A percentile compares a stretch with the other conserved stretches of the same genome.
phyloP scores from a whole-genome alignment of 805 yeast genomes.

The Kodamaea restingae region DNA sequence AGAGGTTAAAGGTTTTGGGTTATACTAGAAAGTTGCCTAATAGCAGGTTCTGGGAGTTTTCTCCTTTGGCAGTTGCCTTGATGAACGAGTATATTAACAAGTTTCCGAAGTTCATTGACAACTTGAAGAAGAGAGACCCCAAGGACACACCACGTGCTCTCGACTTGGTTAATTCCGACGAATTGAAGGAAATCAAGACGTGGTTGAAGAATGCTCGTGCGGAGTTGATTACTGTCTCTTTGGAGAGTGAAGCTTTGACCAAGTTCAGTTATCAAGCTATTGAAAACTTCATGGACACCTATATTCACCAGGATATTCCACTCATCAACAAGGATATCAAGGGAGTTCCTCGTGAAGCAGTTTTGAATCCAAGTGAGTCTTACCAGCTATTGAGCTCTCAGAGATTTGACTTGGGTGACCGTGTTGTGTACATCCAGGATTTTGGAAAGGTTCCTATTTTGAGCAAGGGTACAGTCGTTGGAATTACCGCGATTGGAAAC shows the following conservation, averaged over 20 bases:
- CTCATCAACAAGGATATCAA: slow-evolving; percentile 54
- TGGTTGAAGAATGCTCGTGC: slow-evolving; percentile 49
- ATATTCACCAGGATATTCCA: slow-evolving; percentile 42
- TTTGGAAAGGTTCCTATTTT: slow-evolving; percentile 87
- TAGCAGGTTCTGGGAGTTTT: slow-evolving; percentile 71
- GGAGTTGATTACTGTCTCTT: slow-evolving; percentile 56
- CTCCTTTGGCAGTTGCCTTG: slow-evolving; percentile 66
- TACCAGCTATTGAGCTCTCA: slow-evolving; percentile 70
- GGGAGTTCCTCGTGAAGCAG: slow-evolving; percentile 81
- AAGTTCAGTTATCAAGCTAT: slow-evolving; percentile 59
- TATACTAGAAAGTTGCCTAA: slow-evolving; percentile 62
- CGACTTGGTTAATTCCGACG: slow-evolving; percentile 36
- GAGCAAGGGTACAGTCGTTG: slow-evolving; percentile 86
- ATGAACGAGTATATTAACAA: slow-evolving; percentile 54
- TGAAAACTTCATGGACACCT: slow-evolving; percentile 55
- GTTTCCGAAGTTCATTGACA: slow-evolving; percentile 60
- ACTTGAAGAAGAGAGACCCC: slow-evolving; percentile 25
- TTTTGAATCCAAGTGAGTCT: slow-evolving; percentile 72
- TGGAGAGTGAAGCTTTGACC: slow-evolving; percentile 77
- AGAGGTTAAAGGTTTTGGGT: slow-evolving; percentile 81
- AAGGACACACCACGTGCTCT: slow-evolving; percentile 35
- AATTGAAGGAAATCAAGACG: slow-evolving; percentile 40
- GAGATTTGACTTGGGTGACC: slow-evolving; percentile 79
- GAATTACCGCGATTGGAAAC: slow-evolving; percentile 53
- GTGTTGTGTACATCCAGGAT: slow-evolving; percentile 79